Percentiles rank a stretch among this genome's conserved stretches.
Evolutionary conservation across 768 basidiomycete species (phyloP).

Genomic region (Fibroporia radiculosa): DNA sequence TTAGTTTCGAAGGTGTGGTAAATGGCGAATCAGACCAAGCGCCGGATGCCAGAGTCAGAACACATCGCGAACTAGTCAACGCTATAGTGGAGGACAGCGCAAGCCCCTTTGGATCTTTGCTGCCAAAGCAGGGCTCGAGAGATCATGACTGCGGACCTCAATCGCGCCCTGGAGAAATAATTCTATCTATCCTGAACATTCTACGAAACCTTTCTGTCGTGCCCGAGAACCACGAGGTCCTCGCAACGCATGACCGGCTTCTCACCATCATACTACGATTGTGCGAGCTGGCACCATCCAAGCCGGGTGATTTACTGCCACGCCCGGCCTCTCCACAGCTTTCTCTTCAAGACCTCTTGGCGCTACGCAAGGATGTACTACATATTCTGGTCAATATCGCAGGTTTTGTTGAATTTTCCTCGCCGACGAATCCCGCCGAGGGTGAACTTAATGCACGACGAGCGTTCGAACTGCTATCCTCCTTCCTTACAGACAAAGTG

Average conservation of each 20-base stretch:
- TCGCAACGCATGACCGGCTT: constrained; percentile 58
- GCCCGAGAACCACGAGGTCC: constrained; percentile 58
- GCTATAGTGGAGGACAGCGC: constrained; percentile 49
- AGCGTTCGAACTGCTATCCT: constrained; percentile 60
- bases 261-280: constrained; percentile 63
- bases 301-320: constrained; percentile 15
- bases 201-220: constrained; percentile 81
- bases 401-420: constrained; percentile 40
- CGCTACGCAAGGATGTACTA: constrained; percentile 71
- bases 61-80: constrained; percentile 59
- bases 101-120: constrained; percentile 52
- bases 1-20: constrained; percentile 53
- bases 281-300: constrained; percentile 39
- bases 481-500: constrained; percentile 64
- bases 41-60: constrained; percentile 32
- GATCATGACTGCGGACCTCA: constrained; percentile 45
- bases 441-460: constrained; percentile 45
- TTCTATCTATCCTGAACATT: constrained; percentile 69
- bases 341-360: constrained; percentile 63
- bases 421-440: constrained; percentile 30
- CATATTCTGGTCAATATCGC: constrained; percentile 61
- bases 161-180: constrained; percentile 60
- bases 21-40: constrained; percentile 3
- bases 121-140: constrained; percentile 40
- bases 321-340: constrained; percentile 48